Base-by-base conservation (phyloP, 1,284 basidiomycete species). In the Entoloma clypeatum region DNA sequence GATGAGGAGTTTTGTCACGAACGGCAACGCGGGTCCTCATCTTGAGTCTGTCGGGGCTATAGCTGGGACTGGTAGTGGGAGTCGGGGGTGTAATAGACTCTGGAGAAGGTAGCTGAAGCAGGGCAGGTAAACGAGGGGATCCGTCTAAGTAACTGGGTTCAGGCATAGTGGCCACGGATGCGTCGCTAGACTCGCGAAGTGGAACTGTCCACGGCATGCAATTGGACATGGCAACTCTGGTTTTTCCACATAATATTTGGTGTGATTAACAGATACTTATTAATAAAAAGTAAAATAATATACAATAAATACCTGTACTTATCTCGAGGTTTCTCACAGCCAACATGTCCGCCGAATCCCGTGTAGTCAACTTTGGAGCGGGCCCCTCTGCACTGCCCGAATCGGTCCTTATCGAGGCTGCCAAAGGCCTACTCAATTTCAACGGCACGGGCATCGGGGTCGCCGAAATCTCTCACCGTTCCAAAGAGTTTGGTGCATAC, bases 401-500 rank as follows among this genome's bases (percentile, higher is more conserved):
- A 13, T 68, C 79, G 3, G 90, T 96, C 9, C 79, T 97, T 28
- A 69, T 81, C 57, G 82, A 92, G 56, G 88, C 92, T 2, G 71
- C 81, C 21, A 74, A 79, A 48, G 86, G 82, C 8, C 72, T 97
- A 11, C 67, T 97, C 57, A 86, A 96, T 68, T 97, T 93, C 66
- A 71, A 82, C 44, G 75, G 75, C 35, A 93, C 89, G 3, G 94
- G 93, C 24, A 93, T 97, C 53, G 93, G 93, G 36, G 81, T 97
- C 58, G 88, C 90, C 37, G 93, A 97, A 65, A 81, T 96, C 58
- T 93, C 89, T 2, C 93, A 97, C 63, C 86, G 93, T 49, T 92
- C 91, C 29, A 82, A 87, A 56, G 86, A 92, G 54, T 97, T 97
- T 64, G 75, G 77, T 43, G 68, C 72, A 11, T 86, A 86, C 61